Percentiles rank a stretch among this genome's conserved stretches.
Conservation (phyloP, 169 alveolate species). For the Plasmodium reichenowi region DNA sequence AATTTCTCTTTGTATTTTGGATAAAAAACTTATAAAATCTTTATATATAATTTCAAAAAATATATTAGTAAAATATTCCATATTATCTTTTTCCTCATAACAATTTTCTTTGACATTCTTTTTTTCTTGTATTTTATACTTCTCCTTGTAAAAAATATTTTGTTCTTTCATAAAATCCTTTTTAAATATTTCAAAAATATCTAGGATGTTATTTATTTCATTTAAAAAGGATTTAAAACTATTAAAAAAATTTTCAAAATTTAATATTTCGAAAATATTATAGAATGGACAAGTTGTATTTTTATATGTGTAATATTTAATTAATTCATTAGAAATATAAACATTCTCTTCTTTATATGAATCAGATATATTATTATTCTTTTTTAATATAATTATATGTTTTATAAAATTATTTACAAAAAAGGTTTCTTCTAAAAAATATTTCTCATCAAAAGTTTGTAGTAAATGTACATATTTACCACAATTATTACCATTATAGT, state of each 20-base stretch:
- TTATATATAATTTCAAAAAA: constrained; percentile 74
- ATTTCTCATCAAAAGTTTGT: constrained; percentile 44
- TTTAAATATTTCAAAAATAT: constrained; percentile 54
- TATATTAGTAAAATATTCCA: constrained; percentile 36
- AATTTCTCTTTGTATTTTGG: constrained; percentile 46
- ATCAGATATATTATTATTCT: neutral
- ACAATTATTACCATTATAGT: neutral
- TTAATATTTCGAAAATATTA: constrained; percentile 22
- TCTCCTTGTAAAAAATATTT: constrained; percentile 1
- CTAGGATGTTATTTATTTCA: constrained; percentile 33
- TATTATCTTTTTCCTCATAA: constrained; percentile 7
- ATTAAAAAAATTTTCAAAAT: constrained; percentile 26
- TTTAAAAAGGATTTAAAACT: constrained; percentile 25
- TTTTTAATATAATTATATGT: constrained; percentile 26
- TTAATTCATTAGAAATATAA: constrained; percentile 3
- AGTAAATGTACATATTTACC: constrained; percentile 17
- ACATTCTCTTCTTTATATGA: neutral
- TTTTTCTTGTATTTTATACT: neutral
- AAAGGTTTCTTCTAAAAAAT: constrained; percentile 37
- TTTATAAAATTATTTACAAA: constrained; percentile 41
- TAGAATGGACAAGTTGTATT: constrained; percentile 48
- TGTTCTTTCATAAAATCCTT: constrained; percentile 59
- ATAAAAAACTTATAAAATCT: constrained; percentile 46
- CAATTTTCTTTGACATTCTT: neutral
- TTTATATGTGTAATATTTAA: constrained; percentile 26